Evolutionary conservation across 768 basidiomycete species (phyloP).

Genomic region (Termitomyces sp.): DNA sequence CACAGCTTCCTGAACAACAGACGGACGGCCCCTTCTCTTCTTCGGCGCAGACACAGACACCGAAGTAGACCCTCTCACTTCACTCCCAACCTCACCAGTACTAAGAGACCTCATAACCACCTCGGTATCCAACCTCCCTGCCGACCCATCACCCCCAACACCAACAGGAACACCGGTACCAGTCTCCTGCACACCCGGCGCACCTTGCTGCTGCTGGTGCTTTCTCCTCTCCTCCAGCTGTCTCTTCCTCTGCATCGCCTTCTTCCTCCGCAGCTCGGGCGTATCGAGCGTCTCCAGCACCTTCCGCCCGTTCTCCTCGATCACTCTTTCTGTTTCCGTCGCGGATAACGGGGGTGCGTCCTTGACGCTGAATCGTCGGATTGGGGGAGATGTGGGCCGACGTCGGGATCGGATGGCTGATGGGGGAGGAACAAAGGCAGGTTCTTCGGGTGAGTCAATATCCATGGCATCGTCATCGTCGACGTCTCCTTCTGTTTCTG

Average conservation of each 20-base stretch:
- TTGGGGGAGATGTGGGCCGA: background rate
- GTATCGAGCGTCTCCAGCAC: conserved; percentile 74
- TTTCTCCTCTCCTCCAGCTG: conserved; percentile 28
- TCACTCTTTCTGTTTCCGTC: conserved; percentile 12
- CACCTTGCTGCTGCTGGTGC: conserved; percentile 15
- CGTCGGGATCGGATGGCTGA: background rate
- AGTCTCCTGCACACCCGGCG: too few relatives aligned
- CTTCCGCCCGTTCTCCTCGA: conserved; percentile 43
- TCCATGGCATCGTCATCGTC: background rate
- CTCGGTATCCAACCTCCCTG: too few relatives aligned
- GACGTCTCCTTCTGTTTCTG: background rate
- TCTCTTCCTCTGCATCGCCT: conserved; percentile 41
- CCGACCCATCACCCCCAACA: too few relatives aligned
- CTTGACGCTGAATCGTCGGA: background rate
- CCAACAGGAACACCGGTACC: too few relatives aligned
- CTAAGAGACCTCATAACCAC: conserved; percentile 41
- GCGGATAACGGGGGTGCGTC: conserved; percentile 9
- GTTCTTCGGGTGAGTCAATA: background rate
- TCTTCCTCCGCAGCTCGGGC: conserved; percentile 61
- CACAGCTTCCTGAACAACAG: background rate
- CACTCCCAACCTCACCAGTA: conserved; percentile 34
- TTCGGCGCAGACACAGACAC: background rate
- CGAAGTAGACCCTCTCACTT: background rate
- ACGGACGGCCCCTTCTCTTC: background rate
- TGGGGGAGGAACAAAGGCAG: background rate